A percentile compares a stretch with the other conserved stretches of the same genome.
phyloP scores from a whole-genome alignment of 306 rosid species.

The Cucumis hystrix region DNA sequence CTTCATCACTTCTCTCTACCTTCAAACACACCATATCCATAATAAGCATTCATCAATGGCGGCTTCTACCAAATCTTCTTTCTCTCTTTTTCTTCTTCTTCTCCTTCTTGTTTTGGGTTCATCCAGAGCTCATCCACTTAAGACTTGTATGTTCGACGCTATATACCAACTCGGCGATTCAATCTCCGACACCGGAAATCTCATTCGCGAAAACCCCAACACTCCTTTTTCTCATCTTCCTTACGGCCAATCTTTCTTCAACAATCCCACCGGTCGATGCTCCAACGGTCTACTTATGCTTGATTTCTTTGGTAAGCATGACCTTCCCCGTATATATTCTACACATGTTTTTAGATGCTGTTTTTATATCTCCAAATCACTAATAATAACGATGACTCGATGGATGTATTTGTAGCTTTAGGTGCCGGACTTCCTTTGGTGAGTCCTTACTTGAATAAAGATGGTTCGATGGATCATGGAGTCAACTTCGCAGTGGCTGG shows the following conservation, averaged over 20 bases:
- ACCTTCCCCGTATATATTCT: too few relatives aligned
- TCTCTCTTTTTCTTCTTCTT: background rate
- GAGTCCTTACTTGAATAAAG: background rate
- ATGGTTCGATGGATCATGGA: background rate
- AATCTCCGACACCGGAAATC: background rate
- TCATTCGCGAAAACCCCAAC: background rate
- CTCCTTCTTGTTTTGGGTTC: background rate
- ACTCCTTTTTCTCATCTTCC: background rate
- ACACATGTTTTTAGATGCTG: too few relatives aligned
- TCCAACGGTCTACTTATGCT: background rate
- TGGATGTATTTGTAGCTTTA: background rate
- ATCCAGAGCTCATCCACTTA: background rate
- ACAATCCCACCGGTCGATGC: background rate
- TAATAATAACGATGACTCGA: too few relatives aligned
- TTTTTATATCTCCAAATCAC: too few relatives aligned
- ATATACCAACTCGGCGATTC: background rate
- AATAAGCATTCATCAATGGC: background rate
- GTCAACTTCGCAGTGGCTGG: conserved; percentile 14
- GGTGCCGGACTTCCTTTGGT: conserved; percentile 8
- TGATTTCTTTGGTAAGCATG: background rate
- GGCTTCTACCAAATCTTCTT: background rate
- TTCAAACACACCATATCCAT: too few relatives aligned
- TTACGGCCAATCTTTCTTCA: background rate
- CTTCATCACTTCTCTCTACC: too few relatives aligned
- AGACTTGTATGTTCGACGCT: background rate